Percentiles rank a stretch among this genome's conserved stretches.
Evolutionary conservation across 768 basidiomycete species (phyloP).

Genomic region (Lentinula detonsa): DNA sequence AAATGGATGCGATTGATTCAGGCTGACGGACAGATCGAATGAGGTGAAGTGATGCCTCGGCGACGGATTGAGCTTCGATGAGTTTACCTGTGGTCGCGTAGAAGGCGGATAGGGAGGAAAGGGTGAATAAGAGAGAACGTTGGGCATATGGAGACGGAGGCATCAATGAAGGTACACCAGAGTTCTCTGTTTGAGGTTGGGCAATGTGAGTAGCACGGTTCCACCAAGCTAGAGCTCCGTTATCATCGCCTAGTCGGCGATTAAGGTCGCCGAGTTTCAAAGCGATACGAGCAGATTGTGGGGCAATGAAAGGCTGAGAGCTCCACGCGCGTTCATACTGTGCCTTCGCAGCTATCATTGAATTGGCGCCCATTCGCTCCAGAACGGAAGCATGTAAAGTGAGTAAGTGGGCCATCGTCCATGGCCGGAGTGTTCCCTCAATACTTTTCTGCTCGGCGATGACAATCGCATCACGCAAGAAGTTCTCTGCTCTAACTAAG

Average conservation of each 20-base stretch:
- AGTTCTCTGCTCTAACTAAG: conserved; percentile 47
- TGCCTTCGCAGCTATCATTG: conserved; percentile 46
- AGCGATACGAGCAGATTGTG: conserved; percentile 49
- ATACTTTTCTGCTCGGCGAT: conserved; percentile 34
- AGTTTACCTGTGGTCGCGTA: conserved; percentile 58
- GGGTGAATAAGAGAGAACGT: conserved; percentile 50
- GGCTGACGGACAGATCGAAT: conserved; percentile 50
- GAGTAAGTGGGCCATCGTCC: conserved; percentile 51
- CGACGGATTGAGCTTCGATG: conserved; percentile 45
- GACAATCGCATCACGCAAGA: conserved; percentile 42
- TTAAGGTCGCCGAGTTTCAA: conserved; percentile 65
- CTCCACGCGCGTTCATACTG: conserved; percentile 58
- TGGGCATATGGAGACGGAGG: conserved; percentile 61
- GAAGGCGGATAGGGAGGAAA: conserved; percentile 68
- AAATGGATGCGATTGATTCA: conserved; percentile 31
- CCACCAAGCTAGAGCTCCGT: conserved; percentile 68
- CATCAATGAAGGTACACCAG: conserved; percentile 26
- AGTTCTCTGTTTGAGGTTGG: conserved; percentile 21
- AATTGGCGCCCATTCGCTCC: conserved; percentile 53
- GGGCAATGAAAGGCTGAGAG: conserved; percentile 19
- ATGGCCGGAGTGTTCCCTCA: conserved; percentile 36
- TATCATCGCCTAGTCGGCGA: conserved; percentile 43
- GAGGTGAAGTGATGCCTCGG: conserved; percentile 50
- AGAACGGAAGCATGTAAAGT: conserved; percentile 48
- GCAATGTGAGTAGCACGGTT: conserved; percentile 44